Conservation (phyloP, 129 eudicot genomes). For the Tagetes erecta region DNA sequence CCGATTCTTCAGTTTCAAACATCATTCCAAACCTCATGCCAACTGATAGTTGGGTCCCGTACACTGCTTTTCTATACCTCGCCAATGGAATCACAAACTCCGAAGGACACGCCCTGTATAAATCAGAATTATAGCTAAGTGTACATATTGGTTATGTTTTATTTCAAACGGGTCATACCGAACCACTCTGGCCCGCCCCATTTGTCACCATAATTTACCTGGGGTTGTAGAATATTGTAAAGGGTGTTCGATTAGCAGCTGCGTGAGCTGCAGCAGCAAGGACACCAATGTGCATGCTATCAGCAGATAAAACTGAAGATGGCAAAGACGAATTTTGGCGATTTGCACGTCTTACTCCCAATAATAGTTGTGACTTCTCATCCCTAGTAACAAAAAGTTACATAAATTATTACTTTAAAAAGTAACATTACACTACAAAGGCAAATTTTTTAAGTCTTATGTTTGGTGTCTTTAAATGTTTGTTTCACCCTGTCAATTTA, state of each 20-base stretch:
- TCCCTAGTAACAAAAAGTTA: slow-evolving; percentile 47
- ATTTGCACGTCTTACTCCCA: slow-evolving; percentile 93
- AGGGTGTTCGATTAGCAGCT: slow-evolving; percentile 83
- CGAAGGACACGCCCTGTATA: slow-evolving; percentile 90
- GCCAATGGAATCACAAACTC: slow-evolving; percentile 83
- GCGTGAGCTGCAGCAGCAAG: slow-evolving; percentile 99
- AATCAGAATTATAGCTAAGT: not conserved
- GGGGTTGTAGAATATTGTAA: slow-evolving; percentile 91
- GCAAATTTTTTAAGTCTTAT: not conserved
- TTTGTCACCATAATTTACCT: slow-evolving; percentile 47
- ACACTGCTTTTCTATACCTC: slow-evolving; percentile 69
- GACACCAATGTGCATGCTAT: slow-evolving; percentile 99
- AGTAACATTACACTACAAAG: not conserved
- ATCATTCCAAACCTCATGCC: slow-evolving; percentile 99
- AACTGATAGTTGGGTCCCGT: slow-evolving; percentile 76
- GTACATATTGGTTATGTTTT: not conserved
- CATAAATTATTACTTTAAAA: not conserved
- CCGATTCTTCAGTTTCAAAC: slow-evolving; percentile 98
- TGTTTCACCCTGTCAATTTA: slow-evolving; percentile 23
- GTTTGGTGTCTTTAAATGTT: slow-evolving; percentile 14
- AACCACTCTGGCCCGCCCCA: not conserved
- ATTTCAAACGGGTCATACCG: not conserved
- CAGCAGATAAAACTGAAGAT: slow-evolving; percentile 97
- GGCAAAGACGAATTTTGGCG: slow-evolving; percentile 95
- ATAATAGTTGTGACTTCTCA: slow-evolving; percentile 80